Evolutionary conservation across 192 early-diverging fungal genomes (phyloP), one percentile per base, ranked within the genome.

Genomic region (Coemansia sp.): DNA sequence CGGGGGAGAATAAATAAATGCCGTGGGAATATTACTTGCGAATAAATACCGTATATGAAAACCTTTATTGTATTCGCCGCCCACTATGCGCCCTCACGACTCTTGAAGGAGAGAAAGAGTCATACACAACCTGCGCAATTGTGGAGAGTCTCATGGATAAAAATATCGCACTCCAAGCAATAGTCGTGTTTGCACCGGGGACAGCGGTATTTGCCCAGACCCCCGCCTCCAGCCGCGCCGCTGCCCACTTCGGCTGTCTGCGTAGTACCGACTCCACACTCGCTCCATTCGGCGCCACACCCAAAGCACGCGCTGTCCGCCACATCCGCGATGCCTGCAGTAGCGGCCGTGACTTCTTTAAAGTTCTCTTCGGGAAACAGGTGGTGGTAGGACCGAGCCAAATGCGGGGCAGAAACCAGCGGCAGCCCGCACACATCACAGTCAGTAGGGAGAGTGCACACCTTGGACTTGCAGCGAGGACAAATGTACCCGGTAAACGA

Each of bases 341-440:
- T 6, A 11, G 15, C 13, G 9, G 8, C 46, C 2, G 11, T 1
- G 13, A 88, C 58, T 57, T 95, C 91, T 14, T 71, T 63, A 72
- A 82, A 98, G 31, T 89, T 92, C 48, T 84, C 85, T 9, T 93
- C 88, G 0, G 95, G 93, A 65, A 98, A 98, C 32, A 98, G 69
- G 55, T 98, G 93, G 46, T 92, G 93, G 65, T 94, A 98, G 32
- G 91, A 92, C 40, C 95, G 61, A 4, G 95, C 93, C 49, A 98
- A 61, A 68, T 92, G 83, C 25, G 94, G 94, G 33, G 86, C 88
- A 4, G 90, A 91, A 3, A 96, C 92, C 33, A 98, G 62, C 0
- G 90, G 89, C 53, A 98, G 68, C 0, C 80, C 82, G 68, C 93
- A 98, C 14, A 98, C 82, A 39, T 90, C 88, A 64, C 95, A 98